Evolutionary conservation across 2,329 filamentous ascomycete genomes (phyloP).

Genomic region (Alternaria novae-zelandiae): DNA sequence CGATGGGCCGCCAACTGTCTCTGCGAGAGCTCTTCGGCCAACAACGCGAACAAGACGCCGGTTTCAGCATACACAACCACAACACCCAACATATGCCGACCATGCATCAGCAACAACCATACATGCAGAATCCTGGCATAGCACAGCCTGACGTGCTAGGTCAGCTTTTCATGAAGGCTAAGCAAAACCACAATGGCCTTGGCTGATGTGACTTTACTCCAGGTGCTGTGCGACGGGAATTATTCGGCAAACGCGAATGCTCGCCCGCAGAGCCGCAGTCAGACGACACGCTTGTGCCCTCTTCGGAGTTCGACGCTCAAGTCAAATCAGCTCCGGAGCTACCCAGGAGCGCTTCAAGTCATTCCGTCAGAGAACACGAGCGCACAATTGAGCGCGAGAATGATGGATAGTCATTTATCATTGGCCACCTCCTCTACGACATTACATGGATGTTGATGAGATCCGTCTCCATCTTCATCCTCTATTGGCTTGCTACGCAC

Average conservation of each 20-base stretch:
- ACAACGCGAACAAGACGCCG: conserved; percentile 59
- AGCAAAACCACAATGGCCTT: conserved; percentile 43
- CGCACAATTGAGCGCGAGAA: background rate
- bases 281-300: background rate
- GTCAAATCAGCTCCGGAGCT: background rate
- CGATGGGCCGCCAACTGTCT: conserved; percentile 61
- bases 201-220: conserved; percentile 24
- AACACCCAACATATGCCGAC: conserved; percentile 24
- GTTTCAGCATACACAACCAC: conserved; percentile 58
- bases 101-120: conserved; percentile 48
- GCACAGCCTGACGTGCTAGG: conserved; percentile 37
- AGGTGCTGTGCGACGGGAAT: background rate
- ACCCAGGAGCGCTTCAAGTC: background rate
- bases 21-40: conserved; percentile 63
- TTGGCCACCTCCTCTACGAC: conserved; percentile 8
- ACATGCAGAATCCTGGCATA: conserved; percentile 21
- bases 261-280: background rate
- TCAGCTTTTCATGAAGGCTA: conserved; percentile 46
- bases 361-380: background rate
- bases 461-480: background rate
- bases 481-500: conserved; percentile 5
- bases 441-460: conserved; percentile 3
- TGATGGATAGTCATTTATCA: background rate
- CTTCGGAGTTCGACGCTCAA: background rate
- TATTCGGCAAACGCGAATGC: background rate